Evolutionary conservation across 768 basidiomycete genomes (phyloP).

Genomic region (Astraeus odoratus): DNA sequence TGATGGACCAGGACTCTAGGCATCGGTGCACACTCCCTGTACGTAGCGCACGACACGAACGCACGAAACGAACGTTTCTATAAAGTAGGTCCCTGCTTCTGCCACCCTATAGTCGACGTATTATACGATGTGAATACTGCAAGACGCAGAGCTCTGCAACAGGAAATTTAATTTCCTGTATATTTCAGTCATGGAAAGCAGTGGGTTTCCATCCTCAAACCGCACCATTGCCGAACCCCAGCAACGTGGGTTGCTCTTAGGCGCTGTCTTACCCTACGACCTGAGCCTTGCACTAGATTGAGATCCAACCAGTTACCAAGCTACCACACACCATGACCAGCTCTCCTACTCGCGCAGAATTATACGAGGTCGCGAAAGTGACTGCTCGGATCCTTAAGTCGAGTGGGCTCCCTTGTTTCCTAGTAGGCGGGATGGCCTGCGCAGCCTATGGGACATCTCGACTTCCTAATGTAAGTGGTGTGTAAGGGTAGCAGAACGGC

Average conservation of each 20-base stretch:
- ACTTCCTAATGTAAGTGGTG: constrained; percentile 28
- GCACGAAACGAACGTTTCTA: no score
- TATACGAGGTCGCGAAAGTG: neutral
- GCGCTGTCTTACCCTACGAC: neutral
- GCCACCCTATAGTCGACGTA: no score
- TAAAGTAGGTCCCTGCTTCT: no score
- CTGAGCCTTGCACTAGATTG: neutral
- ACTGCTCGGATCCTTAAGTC: constrained; percentile 1
- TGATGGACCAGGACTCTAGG: no score
- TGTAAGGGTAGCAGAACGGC: neutral
- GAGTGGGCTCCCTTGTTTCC: constrained; percentile 4
- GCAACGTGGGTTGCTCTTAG: no score
- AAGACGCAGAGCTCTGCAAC: no score
- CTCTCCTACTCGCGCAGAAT: neutral
- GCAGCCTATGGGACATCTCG: constrained; percentile 32
- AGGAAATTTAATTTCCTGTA: no score
- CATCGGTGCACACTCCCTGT: no score
- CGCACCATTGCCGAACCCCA: neutral
- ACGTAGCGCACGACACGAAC: no score
- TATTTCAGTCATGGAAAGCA: no score
- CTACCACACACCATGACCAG: neutral
- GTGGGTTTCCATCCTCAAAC: neutral
- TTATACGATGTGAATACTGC: no score
- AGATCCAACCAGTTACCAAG: neutral
- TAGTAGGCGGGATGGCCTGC: constrained; percentile 37